Percentiles rank a stretch among this genome's conserved stretches.
These are phyloP conservation scores for Xylaria sp. DNA, from an alignment of 495 filamentous ascomycete genomes.

Conservation along the genomic window DNA sequence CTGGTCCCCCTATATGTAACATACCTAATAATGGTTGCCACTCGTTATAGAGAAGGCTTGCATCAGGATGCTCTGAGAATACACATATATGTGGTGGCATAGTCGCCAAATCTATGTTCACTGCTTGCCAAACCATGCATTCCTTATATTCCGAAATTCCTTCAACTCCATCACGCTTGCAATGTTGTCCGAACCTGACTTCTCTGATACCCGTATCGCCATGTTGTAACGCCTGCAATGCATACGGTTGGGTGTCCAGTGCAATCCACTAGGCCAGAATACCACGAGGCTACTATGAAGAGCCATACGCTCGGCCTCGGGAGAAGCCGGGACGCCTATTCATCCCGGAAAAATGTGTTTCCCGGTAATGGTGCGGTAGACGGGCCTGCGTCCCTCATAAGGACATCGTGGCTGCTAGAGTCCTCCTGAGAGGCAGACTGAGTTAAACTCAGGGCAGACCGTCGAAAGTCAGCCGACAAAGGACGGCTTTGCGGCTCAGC, in stretches of 20 bases:
- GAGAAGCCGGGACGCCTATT: constrained; percentile 33
- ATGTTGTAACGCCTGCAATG: constrained; percentile 31
- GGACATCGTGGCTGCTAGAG: constrained; percentile 46
- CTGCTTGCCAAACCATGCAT: constrained; percentile 21
- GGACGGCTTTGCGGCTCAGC: constrained; percentile 49
- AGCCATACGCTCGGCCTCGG: background rate
- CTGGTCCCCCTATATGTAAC: background rate
- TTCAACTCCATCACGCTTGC: constrained; percentile 30
- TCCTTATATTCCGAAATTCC: constrained; percentile 22
- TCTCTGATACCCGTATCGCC: constrained; percentile 21
- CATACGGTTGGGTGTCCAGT: constrained; percentile 24
- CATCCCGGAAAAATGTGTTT: constrained; percentile 56
- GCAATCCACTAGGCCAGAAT: constrained; percentile 18
- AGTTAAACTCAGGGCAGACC: constrained; percentile 29
- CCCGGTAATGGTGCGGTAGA: constrained; percentile 50
- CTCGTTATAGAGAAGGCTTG: background rate
- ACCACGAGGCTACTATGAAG: background rate
- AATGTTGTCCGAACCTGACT: constrained; percentile 27
- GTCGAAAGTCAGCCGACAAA: constrained; percentile 46
- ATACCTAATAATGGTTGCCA: constrained; percentile 4
- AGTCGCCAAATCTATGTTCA: constrained; percentile 17
- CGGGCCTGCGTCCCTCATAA: constrained; percentile 56
- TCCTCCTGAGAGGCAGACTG: constrained; percentile 34
- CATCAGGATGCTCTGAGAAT: constrained; percentile 7
- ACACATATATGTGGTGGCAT: constrained; percentile 5